Percentiles rank a stretch among this genome's conserved stretches.
Evolutionary conservation across 768 basidiomycete species (phyloP).

Genomic region (Phanerochaete carnosa): DNA sequence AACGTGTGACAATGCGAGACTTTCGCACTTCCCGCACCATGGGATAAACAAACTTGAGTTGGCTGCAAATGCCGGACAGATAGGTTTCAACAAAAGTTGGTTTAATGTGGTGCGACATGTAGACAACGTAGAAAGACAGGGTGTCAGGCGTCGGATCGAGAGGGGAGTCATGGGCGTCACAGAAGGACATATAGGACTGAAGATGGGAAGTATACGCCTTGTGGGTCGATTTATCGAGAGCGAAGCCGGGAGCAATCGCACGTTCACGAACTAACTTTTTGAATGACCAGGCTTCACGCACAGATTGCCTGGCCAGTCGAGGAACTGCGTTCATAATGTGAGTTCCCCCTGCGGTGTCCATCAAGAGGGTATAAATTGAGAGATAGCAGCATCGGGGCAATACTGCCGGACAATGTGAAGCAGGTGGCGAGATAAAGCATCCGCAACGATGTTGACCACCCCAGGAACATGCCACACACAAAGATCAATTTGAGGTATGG

Average conservation of each 20-base stretch:
- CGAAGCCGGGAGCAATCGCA: constrained; percentile 28
- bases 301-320: constrained; percentile 29
- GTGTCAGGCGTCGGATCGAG: background rate
- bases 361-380: constrained; percentile 16
- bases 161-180: background rate
- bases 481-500: constrained; percentile 9
- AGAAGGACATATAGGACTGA: background rate
- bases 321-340: constrained; percentile 14
- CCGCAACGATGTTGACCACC: constrained; percentile 19
- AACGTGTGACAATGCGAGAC: background rate
- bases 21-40: background rate
- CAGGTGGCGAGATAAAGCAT: constrained; percentile 19
- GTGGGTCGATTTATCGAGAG: background rate
- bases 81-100: background rate
- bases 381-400: background rate
- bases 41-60: background rate
- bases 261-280: constrained; percentile 31
- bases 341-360: constrained; percentile 21
- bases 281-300: constrained; percentile 30
- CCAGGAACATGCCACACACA: constrained; percentile 25
- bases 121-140: background rate
- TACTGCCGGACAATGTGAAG: background rate
- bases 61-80: background rate
- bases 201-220: background rate
- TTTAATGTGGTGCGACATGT: background rate